Evolutionary conservation across 306 rosid genomes (phyloP).

Genomic region (Cucurbita moschata): DNA sequence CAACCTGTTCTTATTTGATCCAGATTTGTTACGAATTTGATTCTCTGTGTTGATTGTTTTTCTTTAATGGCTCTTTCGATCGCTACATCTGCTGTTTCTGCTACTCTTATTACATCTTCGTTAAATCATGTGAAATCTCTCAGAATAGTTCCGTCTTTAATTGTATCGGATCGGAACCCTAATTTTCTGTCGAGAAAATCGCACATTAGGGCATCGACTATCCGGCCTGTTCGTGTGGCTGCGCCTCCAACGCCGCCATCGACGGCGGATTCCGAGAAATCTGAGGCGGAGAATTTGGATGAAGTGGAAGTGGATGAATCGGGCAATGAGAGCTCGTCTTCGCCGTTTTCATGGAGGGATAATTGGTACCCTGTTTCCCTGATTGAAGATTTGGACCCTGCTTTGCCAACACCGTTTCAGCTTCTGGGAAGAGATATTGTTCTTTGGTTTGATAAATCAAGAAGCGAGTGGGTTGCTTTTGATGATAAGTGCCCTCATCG

Average conservation of each 20-base stretch:
- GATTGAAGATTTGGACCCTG: slow-evolving; percentile 71
- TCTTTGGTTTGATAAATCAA: slow-evolving; percentile 58
- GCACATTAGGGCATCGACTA: slow-evolving; percentile 10
- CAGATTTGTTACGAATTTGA: neutral
- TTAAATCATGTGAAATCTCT: slow-evolving; percentile 14
- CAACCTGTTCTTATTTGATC: neutral
- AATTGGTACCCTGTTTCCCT: slow-evolving; percentile 98
- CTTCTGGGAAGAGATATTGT: slow-evolving; percentile 87
- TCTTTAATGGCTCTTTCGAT: slow-evolving; percentile 41
- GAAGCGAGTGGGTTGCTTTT: slow-evolving; percentile 66
- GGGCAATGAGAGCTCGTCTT: slow-evolving; percentile 33
- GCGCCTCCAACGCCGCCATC: slow-evolving; percentile 38
- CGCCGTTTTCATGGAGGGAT: slow-evolving; percentile 79
- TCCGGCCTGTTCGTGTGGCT: slow-evolving; percentile 39
- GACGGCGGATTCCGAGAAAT: slow-evolving; percentile 22
- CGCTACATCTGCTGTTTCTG: slow-evolving; percentile 34
- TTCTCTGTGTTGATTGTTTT: neutral
- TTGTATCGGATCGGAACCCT: slow-evolving; percentile 8
- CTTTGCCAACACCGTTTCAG: slow-evolving; percentile 72
- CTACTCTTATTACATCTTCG: slow-evolving; percentile 27
- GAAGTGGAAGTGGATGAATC: slow-evolving; percentile 28
- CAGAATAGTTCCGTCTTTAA: slow-evolving; percentile 15
- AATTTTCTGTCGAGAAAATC: neutral
- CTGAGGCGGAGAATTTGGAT: slow-evolving; percentile 8
- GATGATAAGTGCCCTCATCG: slow-evolving; percentile 97